Evolutionary conservation across 495 filamentous ascomycete species (phyloP).

Genomic region (Neurospora hispaniola): DNA sequence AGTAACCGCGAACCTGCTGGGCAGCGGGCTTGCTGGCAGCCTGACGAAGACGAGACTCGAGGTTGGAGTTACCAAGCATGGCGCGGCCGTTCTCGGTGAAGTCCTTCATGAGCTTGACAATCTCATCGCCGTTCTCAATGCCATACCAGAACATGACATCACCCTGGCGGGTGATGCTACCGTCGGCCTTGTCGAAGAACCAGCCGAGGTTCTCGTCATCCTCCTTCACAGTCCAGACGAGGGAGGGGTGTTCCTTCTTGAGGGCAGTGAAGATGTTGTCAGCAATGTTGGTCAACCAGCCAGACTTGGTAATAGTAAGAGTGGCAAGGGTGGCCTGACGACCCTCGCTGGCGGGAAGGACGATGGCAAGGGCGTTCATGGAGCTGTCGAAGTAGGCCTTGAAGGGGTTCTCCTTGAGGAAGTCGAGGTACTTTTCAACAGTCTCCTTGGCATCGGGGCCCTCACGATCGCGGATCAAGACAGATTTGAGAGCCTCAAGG

Average conservation of each 20-base stretch:
- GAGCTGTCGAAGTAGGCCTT: constrained; percentile 91
- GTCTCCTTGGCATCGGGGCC: constrained; percentile 72
- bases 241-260: constrained; percentile 82
- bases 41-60: constrained; percentile 71
- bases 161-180: constrained; percentile 72
- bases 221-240: constrained; percentile 94
- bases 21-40: constrained; percentile 46
- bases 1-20: constrained; percentile 58
- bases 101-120: constrained; percentile 77
- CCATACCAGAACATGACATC: constrained; percentile 98
- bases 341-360: constrained; percentile 55
- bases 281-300: constrained; percentile 92
- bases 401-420: constrained; percentile 65
- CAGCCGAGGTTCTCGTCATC: constrained; percentile 96
- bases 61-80: constrained; percentile 86
- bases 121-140: constrained; percentile 72
- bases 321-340: constrained; percentile 72
- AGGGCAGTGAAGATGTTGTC: constrained; percentile 93
- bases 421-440: constrained; percentile 77
- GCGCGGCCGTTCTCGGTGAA: constrained; percentile 74
- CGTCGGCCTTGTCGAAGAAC: constrained; percentile 97
- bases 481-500: constrained; percentile 63
- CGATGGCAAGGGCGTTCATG: constrained; percentile 94
- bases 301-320: constrained; percentile 89
- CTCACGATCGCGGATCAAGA: constrained; percentile 76